Evolutionary conservation across 768 basidiomycete genomes (phyloP).

Genomic region (Termitomyces sp.): DNA sequence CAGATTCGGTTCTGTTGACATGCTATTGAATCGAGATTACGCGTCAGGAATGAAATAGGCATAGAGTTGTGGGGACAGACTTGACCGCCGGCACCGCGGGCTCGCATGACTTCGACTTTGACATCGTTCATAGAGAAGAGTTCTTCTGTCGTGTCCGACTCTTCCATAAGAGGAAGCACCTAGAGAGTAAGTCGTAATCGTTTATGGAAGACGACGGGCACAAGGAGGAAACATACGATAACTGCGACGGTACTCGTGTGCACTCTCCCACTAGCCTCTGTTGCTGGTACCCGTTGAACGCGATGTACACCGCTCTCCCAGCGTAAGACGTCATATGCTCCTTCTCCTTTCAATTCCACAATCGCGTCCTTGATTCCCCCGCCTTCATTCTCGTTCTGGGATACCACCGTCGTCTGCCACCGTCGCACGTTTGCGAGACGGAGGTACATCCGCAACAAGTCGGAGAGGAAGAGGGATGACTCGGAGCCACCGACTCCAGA

Average conservation of each 20-base stretch:
- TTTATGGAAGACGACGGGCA: neutral
- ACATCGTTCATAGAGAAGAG: slow-evolving; percentile 85
- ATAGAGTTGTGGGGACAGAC: slow-evolving; percentile 35
- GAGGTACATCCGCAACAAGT: slow-evolving; percentile 81
- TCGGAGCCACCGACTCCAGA: slow-evolving; percentile 93
- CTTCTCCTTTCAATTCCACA: slow-evolving; percentile 74
- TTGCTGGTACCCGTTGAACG: slow-evolving; percentile 91
- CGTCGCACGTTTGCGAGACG: slow-evolving; percentile 52
- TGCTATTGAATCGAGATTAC: slow-evolving; percentile 49
- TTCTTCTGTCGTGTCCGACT: slow-evolving; percentile 60
- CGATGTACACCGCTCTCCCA: slow-evolving; percentile 97
- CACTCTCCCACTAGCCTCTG: slow-evolving; percentile 82
- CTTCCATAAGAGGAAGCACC: slow-evolving; percentile 82
- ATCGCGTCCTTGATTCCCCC: slow-evolving; percentile 80
- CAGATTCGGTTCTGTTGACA: slow-evolving; percentile 98
- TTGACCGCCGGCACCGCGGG: slow-evolving; percentile 96
- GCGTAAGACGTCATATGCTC: slow-evolving; percentile 74
- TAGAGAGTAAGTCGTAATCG: slow-evolving; percentile 27
- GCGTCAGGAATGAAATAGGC: neutral
- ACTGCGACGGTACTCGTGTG: slow-evolving; percentile 92
- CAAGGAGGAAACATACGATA: slow-evolving; percentile 54
- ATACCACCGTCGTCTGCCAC: slow-evolving; percentile 65
- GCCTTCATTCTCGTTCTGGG: slow-evolving; percentile 53
- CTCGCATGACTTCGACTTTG: slow-evolving; percentile 90
- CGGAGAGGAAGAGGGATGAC: slow-evolving; percentile 74